Percentiles rank a stretch among this genome's conserved stretches.
These are phyloP conservation scores for Puccinia horiana DNA, from an alignment of 1,284 basidiomycete species.

Conservation along the genomic window DNA sequence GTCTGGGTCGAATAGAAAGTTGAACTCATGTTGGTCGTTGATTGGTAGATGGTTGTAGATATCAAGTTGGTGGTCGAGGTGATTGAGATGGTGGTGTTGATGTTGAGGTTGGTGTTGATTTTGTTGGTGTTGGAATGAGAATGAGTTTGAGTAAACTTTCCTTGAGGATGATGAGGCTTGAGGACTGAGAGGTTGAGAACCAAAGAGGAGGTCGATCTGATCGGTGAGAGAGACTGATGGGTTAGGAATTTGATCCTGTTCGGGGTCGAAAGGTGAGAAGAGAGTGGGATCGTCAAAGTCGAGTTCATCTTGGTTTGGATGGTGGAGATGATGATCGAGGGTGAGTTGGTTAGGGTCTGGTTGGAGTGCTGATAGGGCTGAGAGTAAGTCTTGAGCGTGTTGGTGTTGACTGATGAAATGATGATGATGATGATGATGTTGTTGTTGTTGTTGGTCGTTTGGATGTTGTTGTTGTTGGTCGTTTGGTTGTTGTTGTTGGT, in stretches of 20 bases:
- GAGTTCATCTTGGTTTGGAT: not conserved
- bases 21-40: conserved; percentile 5
- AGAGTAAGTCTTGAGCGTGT: conserved; percentile 37
- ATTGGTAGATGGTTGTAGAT: not conserved
- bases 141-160: conserved; percentile 19
- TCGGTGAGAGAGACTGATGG: not conserved
- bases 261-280: conserved; percentile 20
- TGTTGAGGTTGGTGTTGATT: not conserved
- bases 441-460: not conserved
- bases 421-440: not conserved
- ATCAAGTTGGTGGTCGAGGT: not conserved
- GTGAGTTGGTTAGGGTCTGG: not conserved
- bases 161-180: not conserved
- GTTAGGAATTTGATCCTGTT: not conserved
- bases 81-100: not conserved
- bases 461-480: not conserved
- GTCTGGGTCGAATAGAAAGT: conserved; percentile 10
- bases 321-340: not conserved
- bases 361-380: conserved; percentile 32
- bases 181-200: conserved; percentile 16
- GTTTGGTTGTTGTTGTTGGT: no score
- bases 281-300: conserved; percentile 28
- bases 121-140: conserved; percentile 8
- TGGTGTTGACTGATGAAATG: conserved; percentile 18
- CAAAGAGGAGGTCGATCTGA: conserved; percentile 25